Evolutionary conservation across 805 yeast species (phyloP), one percentile per base, ranked within the genome.

Genomic region (Debaryomyces castellii): DNA sequence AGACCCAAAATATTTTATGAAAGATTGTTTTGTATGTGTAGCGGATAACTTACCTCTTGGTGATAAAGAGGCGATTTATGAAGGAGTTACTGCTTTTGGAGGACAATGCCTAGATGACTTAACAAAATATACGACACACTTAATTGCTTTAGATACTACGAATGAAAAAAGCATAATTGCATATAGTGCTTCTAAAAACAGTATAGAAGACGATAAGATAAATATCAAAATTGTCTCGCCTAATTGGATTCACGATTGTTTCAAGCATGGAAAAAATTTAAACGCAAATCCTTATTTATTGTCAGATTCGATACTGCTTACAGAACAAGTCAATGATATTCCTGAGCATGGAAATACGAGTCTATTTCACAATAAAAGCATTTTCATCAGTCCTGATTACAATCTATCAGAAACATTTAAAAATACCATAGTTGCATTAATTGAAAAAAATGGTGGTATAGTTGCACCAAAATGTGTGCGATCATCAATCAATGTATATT

Each of bases 191-290:
- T 50, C 59, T 8, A 44, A 40, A 22, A 49, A 45, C 30, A 44
- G 36, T 5, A 43, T 49, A 30, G 53, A 48, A 12, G 50, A 46
- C n/a, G 67, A 66, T 1, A 60, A 60, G 4, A 62, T 70, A 30
- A 61, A 70, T 28, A 82, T 86, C 28, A 73, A 77, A 40, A 74
- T 83, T 12, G 94, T 91, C 3, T 69, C 77, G 3, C 95, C 96
- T 0, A 79, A 81, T 17, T 92, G 96, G 97, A 64, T 91, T 11
- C 83, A 83, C 42, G 86, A 80, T 47, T 85, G 91, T 57, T 69
- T 87, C 49, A 79, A 76, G 44, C 59, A 73, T 32, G 72, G 81
- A 22, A 60, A 71, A 39, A 73, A 65, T 41, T 61, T 85, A 9
- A 78, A 77, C 43, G 91, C 81, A 43, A 47, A 58, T 0, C 76